Evolutionary conservation across 75 land plant species (phyloP).

Genomic region (Pinus tabuliformis): DNA sequence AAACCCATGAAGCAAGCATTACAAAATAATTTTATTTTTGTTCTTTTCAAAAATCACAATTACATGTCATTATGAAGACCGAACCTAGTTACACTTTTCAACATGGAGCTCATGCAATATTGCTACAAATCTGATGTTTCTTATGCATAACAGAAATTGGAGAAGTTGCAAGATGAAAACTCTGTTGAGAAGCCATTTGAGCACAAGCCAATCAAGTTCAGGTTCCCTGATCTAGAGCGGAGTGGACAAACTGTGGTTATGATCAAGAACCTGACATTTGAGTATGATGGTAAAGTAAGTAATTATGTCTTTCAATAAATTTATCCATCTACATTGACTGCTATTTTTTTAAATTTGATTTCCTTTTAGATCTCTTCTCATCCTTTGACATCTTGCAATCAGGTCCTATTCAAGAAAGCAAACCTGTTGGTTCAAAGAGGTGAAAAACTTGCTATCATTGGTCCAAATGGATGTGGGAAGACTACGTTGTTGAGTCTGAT

Average conservation of each 20-base stretch:
- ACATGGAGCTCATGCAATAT: neutral
- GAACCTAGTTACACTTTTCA: no score
- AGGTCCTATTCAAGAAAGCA: constrained; percentile 76
- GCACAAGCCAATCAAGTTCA: constrained; percentile 77
- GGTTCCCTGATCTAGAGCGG: constrained; percentile 90
- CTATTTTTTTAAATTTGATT: neutral
- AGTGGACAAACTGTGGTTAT: constrained; percentile 78
- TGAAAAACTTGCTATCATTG: constrained; percentile 92
- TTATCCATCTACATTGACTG: neutral
- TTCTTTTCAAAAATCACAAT: no score
- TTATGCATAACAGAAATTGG: constrained; percentile 64
- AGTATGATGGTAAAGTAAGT: constrained; percentile 67
- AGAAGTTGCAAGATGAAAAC: constrained; percentile 79
- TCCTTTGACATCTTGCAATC: neutral
- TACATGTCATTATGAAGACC: no score
- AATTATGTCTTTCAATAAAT: neutral
- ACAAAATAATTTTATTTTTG: no score
- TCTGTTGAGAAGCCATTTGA: constrained; percentile 90
- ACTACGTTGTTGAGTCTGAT: constrained; percentile 82
- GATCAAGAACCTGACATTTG: constrained; percentile 60
- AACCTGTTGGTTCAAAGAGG: constrained; percentile 81
- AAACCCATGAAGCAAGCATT: no score
- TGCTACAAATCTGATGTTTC: constrained; percentile 2
- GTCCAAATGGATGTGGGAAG: constrained; percentile 98
- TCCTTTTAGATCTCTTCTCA: constrained; percentile 3